These are phyloP conservation scores for Pleurotus pulmonarius DNA, from an alignment of 768 basidiomycete species.

Conservation along the genomic window DNA sequence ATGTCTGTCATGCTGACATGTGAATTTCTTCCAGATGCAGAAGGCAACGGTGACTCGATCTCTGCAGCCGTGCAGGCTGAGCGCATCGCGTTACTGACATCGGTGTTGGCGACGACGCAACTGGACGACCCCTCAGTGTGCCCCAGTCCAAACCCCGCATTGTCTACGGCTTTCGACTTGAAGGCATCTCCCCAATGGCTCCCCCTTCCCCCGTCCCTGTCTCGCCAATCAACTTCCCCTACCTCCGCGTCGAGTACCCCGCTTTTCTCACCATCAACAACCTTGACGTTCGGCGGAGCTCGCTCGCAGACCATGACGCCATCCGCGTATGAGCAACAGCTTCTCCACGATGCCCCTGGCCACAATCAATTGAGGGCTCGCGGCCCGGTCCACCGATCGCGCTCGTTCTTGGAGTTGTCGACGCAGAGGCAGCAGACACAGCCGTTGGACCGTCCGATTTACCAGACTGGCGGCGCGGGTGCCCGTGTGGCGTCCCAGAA, in stretches of 20 bases:
- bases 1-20: background rate
- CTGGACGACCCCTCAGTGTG: background rate
- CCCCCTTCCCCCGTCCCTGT: background rate
- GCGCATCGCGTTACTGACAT: conserved; percentile 74
- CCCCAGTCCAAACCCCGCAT: background rate
- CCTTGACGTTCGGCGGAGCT: conserved; percentile 16
- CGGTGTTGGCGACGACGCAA: conserved; percentile 57
- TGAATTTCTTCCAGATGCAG: conserved; percentile 53
- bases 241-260: conserved; percentile 16
- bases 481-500: too few species aligned
- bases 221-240: conserved; percentile 9
- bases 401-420: conserved; percentile 47
- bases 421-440: conserved; percentile 20
- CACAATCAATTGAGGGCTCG: conserved; percentile 17
- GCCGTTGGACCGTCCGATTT: conserved; percentile 52
- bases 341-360: conserved; percentile 30
- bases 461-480: conserved; percentile 55
- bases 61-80: conserved; percentile 83
- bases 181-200: too few species aligned
- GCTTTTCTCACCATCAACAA: conserved; percentile 9
- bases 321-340: conserved; percentile 35
- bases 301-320: conserved; percentile 46
- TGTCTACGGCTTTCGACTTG: background rate
- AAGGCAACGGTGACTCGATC: conserved; percentile 86
- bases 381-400: conserved; percentile 44